These are phyloP conservation scores for Stemphylium vesicarium DNA, from an alignment of 2,329 filamentous ascomycete species.

Conservation along the genomic window DNA sequence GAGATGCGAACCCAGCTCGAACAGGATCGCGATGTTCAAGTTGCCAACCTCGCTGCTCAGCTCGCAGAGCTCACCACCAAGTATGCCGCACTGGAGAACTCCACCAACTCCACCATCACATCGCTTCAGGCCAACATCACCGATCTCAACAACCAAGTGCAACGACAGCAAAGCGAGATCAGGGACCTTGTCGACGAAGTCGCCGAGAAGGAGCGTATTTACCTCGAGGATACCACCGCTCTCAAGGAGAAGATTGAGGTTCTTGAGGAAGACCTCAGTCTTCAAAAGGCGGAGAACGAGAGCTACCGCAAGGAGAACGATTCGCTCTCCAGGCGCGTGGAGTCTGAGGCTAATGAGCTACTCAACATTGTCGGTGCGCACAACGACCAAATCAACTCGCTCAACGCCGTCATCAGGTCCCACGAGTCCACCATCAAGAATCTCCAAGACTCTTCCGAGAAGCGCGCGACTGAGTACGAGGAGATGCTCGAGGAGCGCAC, in stretches of 20 bases:
- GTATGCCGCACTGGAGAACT: slow-evolving; percentile 40
- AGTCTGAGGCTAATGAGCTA: slow-evolving; percentile 37
- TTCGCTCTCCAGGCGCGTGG: slow-evolving; percentile 38
- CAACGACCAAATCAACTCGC: slow-evolving; percentile 39
- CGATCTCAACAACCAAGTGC: slow-evolving; percentile 50
- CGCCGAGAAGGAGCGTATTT: slow-evolving; percentile 29
- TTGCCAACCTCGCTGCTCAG: slow-evolving; percentile 44
- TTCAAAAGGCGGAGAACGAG: slow-evolving; percentile 32
- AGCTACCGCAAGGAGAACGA: slow-evolving; percentile 35
- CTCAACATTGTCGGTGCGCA: slow-evolving; percentile 38
- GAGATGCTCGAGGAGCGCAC: slow-evolving; percentile 34
- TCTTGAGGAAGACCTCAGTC: slow-evolving; percentile 30
- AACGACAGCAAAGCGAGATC: slow-evolving; percentile 49
- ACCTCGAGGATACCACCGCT: slow-evolving; percentile 36
- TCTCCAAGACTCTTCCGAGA: slow-evolving; percentile 35
- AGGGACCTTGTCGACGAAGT: slow-evolving; percentile 39
- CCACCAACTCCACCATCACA: slow-evolving; percentile 39
- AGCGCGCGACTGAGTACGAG: slow-evolving; percentile 33
- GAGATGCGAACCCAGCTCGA: slow-evolving; percentile 43
- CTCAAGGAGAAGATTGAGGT: slow-evolving; percentile 31
- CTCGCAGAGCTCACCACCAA: slow-evolving; percentile 43
- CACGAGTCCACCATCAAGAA: slow-evolving; percentile 49
- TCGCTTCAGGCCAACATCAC: slow-evolving; percentile 48
- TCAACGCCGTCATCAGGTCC: slow-evolving; percentile 47
- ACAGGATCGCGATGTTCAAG: slow-evolving; percentile 39